Evolutionary conservation across 2,329 filamentous ascomycete species (phyloP), one percentile per base, ranked within the genome.

Genomic region (Cordyceps cicadae): DNA sequence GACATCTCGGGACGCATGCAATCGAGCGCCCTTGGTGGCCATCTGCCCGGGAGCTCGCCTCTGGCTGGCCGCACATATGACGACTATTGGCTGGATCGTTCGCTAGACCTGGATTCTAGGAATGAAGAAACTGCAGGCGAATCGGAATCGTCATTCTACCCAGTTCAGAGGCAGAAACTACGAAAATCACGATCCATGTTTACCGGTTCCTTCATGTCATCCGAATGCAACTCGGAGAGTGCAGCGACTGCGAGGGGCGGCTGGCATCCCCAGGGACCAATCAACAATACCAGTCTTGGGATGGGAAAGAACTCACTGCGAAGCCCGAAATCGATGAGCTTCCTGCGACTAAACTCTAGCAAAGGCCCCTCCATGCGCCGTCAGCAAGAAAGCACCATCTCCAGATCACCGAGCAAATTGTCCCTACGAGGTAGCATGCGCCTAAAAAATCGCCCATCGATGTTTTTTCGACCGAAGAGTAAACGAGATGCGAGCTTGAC

Each of bases 151-250:
- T 60, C 21, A n/a, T 60, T 49, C n/a, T 50, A 49, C 17, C 29
- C 58, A 9, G 32, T 26, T 5, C 46, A n/a, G 11, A 29, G 39
- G 19, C 58, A 49, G 17, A 60, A 24, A n/a, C 26, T 62, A 32
- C 52, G 81, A 49, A 82, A 79, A 66, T 82, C 82, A 1, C 79
- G 74, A 62, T 86, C 83, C 0, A 80, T 84, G 79, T 76, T 81
- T 63, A 70, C 73, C 12, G 69, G 72, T 2, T 72, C 73, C 1
- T 64, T 68, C 12, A 58, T 58, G 41, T 46, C 46, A 26, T 61
- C 57, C 5, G 58, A 60, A 19, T 19, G 29, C 24, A 50, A 54
- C 15, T 60, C 50, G 2, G 58, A 54, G 17, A 32, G 19, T 26
- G 24, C 32, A 39, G 32, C 29, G 8, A 37, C 29, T 14, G 32